Base-by-base conservation (phyloP, 106 monocot species). In the Hemerocallis citrina region DNA sequence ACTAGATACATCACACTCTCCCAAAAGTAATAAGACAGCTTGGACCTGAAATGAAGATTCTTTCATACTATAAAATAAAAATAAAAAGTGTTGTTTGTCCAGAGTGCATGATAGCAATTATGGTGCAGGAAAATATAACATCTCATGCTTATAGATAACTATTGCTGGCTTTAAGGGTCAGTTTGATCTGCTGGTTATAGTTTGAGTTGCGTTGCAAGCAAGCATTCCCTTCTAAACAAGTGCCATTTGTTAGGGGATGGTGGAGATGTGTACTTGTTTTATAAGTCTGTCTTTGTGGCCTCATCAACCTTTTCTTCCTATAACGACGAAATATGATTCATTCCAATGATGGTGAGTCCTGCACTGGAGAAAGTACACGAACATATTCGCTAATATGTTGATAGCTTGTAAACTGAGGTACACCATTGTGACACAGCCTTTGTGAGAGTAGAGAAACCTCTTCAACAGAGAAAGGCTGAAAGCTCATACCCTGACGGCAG, bases 11-110 rank as follows among this genome's bases (percentile, higher is more conserved):
- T 85, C 93, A 61, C 74, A 75, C 17, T 89, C 82, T 57, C 93
- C 89, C 45, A 94, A 51, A 16, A 94, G 58, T 49, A 94, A 61
- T 29, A 94, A 63, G 9, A 94, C 93, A 52, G 93, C 93, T 83
- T 94, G 93, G 44, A 94, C 93, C 89, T 94, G 63, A 39, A 70
- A 48, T 15, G 57, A 24, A 31, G 29, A 30, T n/a, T n/a, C n/a
- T n/a, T n/a, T n/a, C n/a, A n/a, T n/a, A n/a, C n/a, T n/a, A n/a
- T n/a, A n/a, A n/a, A n/a, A n/a, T n/a, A n/a, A n/a, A n/a, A n/a
- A n/a, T n/a, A n/a, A n/a, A n/a, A n/a, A n/a, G n/a, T n/a, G n/a
- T n/a, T n/a, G n/a, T n/a, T n/a, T n/a, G n/a, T n/a, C n/a, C n/a
- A n/a, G 19, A 17, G 45, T 45, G 45, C 45, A 45, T 17, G 19